Evolutionary conservation across 2,329 filamentous ascomycete genomes (phyloP).

Genomic region (Apiospora aurea): DNA sequence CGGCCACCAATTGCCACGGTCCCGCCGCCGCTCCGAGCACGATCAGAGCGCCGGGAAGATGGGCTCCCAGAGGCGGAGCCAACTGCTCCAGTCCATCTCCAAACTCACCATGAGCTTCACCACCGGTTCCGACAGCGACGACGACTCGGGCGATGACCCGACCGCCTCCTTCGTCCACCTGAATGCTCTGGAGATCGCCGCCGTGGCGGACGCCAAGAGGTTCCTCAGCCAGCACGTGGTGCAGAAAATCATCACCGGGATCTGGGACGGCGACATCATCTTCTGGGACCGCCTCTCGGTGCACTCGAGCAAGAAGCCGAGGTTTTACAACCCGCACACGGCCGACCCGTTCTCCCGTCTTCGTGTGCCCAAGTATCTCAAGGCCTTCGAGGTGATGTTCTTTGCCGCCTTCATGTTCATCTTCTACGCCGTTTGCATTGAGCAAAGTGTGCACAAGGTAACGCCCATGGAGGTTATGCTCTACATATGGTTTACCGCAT

Average conservation of each 20-base stretch:
- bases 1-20: neutral
- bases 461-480: constrained; percentile 75
- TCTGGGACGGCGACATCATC: constrained; percentile 77
- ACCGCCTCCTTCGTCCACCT: constrained; percentile 78
- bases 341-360: constrained; percentile 73
- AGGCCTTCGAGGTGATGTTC: constrained; percentile 75
- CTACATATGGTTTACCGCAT: constrained; percentile 86
- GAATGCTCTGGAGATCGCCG: constrained; percentile 82
- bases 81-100: constrained; percentile 62
- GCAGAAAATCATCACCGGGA: constrained; percentile 74
- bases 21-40: neutral
- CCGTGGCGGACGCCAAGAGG: constrained; percentile 73
- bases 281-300: constrained; percentile 75
- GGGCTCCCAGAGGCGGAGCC: constrained; percentile 55
- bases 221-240: constrained; percentile 74
- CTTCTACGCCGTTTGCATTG: constrained; percentile 86
- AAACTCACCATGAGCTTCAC: constrained; percentile 59
- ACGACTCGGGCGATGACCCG: constrained; percentile 64
- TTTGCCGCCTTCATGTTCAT: constrained; percentile 74
- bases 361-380: constrained; percentile 74
- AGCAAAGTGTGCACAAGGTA: constrained; percentile 71
- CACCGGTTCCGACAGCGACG: constrained; percentile 44
- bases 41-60: constrained; percentile 25
- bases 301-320: constrained; percentile 69
- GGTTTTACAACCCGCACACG: constrained; percentile 66